These are phyloP conservation scores for Cornus kousa DNA, from an alignment of 148 eudicot genomes.

Conservation along the genomic window DNA sequence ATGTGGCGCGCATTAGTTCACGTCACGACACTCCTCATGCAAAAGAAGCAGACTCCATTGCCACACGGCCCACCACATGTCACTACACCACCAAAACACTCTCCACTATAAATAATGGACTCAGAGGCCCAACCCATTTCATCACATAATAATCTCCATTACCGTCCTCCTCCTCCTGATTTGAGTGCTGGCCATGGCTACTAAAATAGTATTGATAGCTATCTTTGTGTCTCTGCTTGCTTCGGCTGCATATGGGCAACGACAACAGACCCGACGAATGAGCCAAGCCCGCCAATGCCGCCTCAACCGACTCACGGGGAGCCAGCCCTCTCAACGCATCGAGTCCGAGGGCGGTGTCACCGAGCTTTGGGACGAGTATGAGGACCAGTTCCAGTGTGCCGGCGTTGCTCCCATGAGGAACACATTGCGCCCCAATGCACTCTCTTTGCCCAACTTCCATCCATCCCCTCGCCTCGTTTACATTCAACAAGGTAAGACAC, in stretches of 20 bases:
- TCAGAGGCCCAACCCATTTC: neutral
- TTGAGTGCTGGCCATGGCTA: slow-evolving; percentile 2
- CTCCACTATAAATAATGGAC: slow-evolving; percentile 5
- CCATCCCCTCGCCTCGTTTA: slow-evolving; percentile 60
- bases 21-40: slow-evolving; percentile 2
- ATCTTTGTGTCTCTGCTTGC: slow-evolving; percentile 24
- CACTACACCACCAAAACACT: slow-evolving; percentile 1
- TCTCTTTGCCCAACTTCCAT: slow-evolving; percentile 53
- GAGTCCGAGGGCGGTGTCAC: slow-evolving; percentile 58
- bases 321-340: slow-evolving; percentile 42
- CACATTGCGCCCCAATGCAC: slow-evolving; percentile 42
- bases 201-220: slow-evolving; percentile 10
- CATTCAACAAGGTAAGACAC: slow-evolving; percentile 44
- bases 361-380: slow-evolving; percentile 57
- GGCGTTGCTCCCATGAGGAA: slow-evolving; percentile 52
- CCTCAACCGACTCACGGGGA: slow-evolving; percentile 31
- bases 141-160: neutral
- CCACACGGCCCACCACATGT: slow-evolving; percentile 12
- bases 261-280: slow-evolving; percentile 4
- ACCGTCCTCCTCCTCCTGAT: no score
- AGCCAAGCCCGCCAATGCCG: slow-evolving; percentile 54
- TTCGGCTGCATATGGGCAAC: slow-evolving; percentile 10
- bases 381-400: slow-evolving; percentile 67
- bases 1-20: slow-evolving; percentile 10
- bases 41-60: slow-evolving; percentile 4